Evolutionary conservation across 202 grass and related monocot species (phyloP), one percentile per base, ranked within the genome.

Genomic region (Hordeum pubiflorum): DNA sequence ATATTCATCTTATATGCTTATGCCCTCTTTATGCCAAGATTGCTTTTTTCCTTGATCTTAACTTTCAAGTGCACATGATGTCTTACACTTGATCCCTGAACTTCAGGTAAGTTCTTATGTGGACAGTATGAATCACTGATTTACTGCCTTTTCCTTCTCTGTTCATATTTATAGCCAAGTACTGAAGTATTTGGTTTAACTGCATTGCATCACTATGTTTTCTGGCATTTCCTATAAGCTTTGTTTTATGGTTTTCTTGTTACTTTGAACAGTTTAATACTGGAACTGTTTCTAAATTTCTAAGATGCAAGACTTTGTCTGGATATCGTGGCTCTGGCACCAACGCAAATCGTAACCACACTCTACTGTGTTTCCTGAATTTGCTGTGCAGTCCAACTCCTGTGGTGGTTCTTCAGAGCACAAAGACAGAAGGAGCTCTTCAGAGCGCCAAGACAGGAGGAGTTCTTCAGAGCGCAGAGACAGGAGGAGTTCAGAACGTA

Each of bases 51-150:
- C 41, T 83, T 17, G 23, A 68, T 36, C 3, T 26, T 31, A 48
- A 54, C 2, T 54, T 8, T 18, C 17, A n/a, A 82, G 70, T 77
- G 84, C 80, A 90, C 58, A 80, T 87, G 75, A 84, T 87, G 81
- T 84, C 76, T 89, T 94, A 91, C 88, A 92, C 94, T 97, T 97
- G 91, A 94, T 94, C 94, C 94, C 94, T 91, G 90, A 94, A 90
- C 90, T 86, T 91, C 84, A 92, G 94, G 88, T 92, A 94, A 97
- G 94, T 92, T 91, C 77, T 72, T 75, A 74, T 91, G 86, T 85
- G 77, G 89, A 92, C 79, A 82, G 26, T 18, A 80, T 82, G 43
- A 11, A 79, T 81, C 32, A 5, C 90, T 91, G 95, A 94, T 91
- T 88, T 90, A 86, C 85, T 79, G 77, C 38, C 10, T 59, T 75